Conservation (phyloP, 306 rosid species). For the Lathyrus oleraceus region DNA sequence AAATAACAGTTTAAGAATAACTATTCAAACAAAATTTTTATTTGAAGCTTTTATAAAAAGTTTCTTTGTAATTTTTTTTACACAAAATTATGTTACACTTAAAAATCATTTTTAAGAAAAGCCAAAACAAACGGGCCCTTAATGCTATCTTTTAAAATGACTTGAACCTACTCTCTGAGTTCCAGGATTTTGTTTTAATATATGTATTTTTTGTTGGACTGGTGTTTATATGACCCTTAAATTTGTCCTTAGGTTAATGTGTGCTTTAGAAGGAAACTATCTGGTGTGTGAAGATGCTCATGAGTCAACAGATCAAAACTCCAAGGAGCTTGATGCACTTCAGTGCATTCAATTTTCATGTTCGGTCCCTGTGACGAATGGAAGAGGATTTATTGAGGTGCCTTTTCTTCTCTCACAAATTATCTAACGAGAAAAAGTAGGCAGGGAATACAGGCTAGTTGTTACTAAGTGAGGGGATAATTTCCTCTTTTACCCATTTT, state of each 20-base stretch:
- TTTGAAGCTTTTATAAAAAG: too few relatives aligned
- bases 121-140: too few relatives aligned
- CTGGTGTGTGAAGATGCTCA: constrained; percentile 55
- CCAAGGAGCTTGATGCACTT: constrained; percentile 53
- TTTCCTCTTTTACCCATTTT: constrained; percentile 13
- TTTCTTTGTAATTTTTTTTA: too few relatives aligned
- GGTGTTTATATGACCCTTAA: constrained; percentile 15
- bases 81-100: too few relatives aligned
- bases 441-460: constrained; percentile 18
- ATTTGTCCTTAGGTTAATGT: constrained; percentile 62
- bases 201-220: constrained; percentile 24
- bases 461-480: constrained; percentile 20
- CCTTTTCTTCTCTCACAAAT: constrained; percentile 27
- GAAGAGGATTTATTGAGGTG: constrained; percentile 95
- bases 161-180: constrained; percentile 10
- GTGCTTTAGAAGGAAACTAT: constrained; percentile 86
- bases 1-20: too few relatives aligned
- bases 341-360: constrained; percentile 71
- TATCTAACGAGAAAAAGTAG: constrained; percentile 11
- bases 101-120: too few relatives aligned
- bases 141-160: not conserved
- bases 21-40: too few relatives aligned
- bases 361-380: constrained; percentile 61
- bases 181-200: constrained; percentile 18
- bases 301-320: constrained; percentile 47